These are phyloP conservation scores for Diutina neorugosa DNA, from an alignment of 1,139 yeast genomes.

Conservation along the genomic window DNA sequence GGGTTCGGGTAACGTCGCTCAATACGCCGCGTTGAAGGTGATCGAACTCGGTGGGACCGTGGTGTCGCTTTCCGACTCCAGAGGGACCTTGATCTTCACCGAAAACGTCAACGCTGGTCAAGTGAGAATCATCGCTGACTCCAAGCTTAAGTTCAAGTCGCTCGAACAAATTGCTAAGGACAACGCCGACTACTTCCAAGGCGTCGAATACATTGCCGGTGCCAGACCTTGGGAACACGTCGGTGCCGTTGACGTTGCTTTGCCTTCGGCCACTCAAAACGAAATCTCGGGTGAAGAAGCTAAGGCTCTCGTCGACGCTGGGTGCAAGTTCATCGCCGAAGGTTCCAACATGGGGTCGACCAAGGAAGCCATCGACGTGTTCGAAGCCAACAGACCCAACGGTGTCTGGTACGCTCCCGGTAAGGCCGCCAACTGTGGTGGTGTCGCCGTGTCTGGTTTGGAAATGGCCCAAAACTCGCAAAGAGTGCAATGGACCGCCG, in stretches of 20 bases:
- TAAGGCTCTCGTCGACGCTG: slow-evolving; percentile 81
- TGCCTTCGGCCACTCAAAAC: slow-evolving; percentile 97
- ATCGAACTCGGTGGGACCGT: slow-evolving; percentile 95
- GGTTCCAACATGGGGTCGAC: slow-evolving; percentile 99
- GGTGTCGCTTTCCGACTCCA: slow-evolving; percentile 87
- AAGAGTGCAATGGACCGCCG: slow-evolving; percentile 78
- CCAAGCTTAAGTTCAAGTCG: slow-evolving; percentile 73
- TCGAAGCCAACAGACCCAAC: slow-evolving; percentile 73
- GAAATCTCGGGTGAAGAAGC: slow-evolving; percentile 98
- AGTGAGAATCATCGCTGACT: slow-evolving; percentile 62
- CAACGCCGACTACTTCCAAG: slow-evolving; percentile 39
- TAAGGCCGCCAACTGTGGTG: slow-evolving; percentile 99
- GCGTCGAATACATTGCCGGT: slow-evolving; percentile 75
- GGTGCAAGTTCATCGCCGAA: slow-evolving; percentile 91
- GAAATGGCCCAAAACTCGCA: slow-evolving; percentile 99
- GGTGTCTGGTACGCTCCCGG: slow-evolving; percentile 98
- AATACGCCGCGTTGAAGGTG: slow-evolving; percentile 94
- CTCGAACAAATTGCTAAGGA: slow-evolving; percentile 53
- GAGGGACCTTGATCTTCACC: slow-evolving; percentile 73
- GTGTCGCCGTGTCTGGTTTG: slow-evolving; percentile 96
- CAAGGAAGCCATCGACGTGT: slow-evolving; percentile 88
- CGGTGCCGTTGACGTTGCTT: slow-evolving; percentile 87
- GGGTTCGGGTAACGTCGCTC: slow-evolving; percentile 98
- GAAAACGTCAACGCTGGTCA: slow-evolving; percentile 77
- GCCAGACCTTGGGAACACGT: slow-evolving; percentile 95